These are phyloP conservation scores for Hordeum pubiflorum DNA, from an alignment of 202 grass and related monocot species.

Conservation along the genomic window DNA sequence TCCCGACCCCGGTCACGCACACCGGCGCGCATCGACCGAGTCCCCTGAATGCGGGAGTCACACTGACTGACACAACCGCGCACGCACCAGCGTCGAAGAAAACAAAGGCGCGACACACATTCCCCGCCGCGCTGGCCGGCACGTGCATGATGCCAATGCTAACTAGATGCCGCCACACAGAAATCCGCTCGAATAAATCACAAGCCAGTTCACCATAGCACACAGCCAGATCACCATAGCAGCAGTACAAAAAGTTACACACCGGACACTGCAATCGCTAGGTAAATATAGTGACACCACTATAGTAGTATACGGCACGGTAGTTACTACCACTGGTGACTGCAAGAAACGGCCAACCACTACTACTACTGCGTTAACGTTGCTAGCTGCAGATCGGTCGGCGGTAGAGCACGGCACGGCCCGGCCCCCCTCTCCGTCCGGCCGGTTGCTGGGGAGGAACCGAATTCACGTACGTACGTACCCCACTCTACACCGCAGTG, in stretches of 20 bases:
- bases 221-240: background rate
- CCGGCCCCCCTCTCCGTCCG: slow-evolving; percentile 31
- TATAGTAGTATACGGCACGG: background rate
- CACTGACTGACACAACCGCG: background rate
- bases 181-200: background rate
- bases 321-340: background rate
- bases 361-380: background rate
- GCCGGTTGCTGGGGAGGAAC: slow-evolving; percentile 27
- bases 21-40: background rate
- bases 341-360: background rate
- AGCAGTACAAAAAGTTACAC: slow-evolving; percentile 25
- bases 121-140: slow-evolving; percentile 17
- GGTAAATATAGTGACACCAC: background rate
- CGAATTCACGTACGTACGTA: background rate
- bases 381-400: background rate
- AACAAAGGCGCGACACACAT: background rate
- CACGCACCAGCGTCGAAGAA: background rate
- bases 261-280: background rate
- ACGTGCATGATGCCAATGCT: background rate
- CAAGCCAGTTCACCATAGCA: background rate
- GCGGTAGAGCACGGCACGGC: background rate
- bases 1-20: no score
- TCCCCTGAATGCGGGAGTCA: slow-evolving; percentile 8
- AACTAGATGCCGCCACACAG: background rate
- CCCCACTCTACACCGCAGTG: background rate